These are phyloP conservation scores for Globisporangium iwayamae DNA, from an alignment of 352 stramenopile genomes.

Conservation along the genomic window DNA sequence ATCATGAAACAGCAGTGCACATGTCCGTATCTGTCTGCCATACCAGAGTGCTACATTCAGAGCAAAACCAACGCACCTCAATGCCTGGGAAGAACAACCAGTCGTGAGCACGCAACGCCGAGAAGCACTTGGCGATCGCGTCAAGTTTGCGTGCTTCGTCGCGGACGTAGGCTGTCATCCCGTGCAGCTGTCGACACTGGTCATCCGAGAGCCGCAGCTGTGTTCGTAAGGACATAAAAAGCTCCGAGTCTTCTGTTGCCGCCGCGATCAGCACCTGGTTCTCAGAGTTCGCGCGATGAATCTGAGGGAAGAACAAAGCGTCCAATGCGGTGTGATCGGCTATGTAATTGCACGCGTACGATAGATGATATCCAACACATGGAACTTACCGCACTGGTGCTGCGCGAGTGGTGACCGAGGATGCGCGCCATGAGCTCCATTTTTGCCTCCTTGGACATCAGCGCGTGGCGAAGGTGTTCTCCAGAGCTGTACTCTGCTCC, in stretches of 20 bases:
- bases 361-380: background rate
- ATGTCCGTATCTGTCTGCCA: background rate
- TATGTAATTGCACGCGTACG: background rate
- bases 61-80: slow-evolving; percentile 41
- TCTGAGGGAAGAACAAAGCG: slow-evolving; percentile 29
- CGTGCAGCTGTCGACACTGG: slow-evolving; percentile 59
- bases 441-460: slow-evolving; percentile 85
- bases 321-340: background rate
- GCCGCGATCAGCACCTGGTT: slow-evolving; percentile 76
- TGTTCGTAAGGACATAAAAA: slow-evolving; percentile 45
- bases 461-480: slow-evolving; percentile 72
- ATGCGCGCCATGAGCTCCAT: slow-evolving; percentile 78
- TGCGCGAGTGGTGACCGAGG: slow-evolving; percentile 70
- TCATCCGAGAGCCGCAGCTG: slow-evolving; percentile 67
- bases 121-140: slow-evolving; percentile 85
- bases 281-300: slow-evolving; percentile 75
- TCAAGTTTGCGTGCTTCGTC: slow-evolving; percentile 76
- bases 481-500: slow-evolving; percentile 65
- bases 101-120: slow-evolving; percentile 73
- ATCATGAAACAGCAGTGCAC: background rate
- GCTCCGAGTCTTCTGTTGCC: slow-evolving; percentile 54
- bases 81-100: slow-evolving; percentile 85
- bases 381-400: slow-evolving; percentile 55
- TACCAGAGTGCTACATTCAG: background rate
- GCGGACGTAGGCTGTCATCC: slow-evolving; percentile 37